Evolutionary conservation across 768 basidiomycete species (phyloP).

Genomic region (Boletus rubroflammeus): DNA sequence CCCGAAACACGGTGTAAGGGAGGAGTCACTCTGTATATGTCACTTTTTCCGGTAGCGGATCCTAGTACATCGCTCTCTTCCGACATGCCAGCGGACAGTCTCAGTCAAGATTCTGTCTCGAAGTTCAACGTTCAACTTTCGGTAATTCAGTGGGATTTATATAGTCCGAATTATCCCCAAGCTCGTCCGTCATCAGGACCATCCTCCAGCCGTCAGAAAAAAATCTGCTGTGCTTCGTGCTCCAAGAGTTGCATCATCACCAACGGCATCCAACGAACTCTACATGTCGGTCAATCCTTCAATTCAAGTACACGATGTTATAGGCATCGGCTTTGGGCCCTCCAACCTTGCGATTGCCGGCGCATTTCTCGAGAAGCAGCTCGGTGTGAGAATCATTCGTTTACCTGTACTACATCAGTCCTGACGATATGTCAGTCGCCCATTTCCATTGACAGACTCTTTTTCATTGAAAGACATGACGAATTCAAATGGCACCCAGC

Average conservation of each 20-base stretch:
- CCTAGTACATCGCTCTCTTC: background rate
- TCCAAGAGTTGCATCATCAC: background rate
- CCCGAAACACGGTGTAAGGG: background rate
- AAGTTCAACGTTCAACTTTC: background rate
- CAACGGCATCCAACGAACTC: background rate
- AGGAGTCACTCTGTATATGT: background rate
- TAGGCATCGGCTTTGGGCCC: slow-evolving; percentile 52
- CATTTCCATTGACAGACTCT: slow-evolving; percentile 28
- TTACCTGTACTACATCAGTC: background rate
- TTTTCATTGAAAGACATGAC: slow-evolving; percentile 48
- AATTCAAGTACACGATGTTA: slow-evolving; percentile 37
- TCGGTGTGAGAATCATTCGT: slow-evolving; percentile 6
- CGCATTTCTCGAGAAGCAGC: slow-evolving; percentile 42
- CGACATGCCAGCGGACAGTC: background rate
- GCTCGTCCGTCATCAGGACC: too few relatives aligned
- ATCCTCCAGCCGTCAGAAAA: background rate
- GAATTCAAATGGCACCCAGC: slow-evolving; percentile 54
- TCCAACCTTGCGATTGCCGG: slow-evolving; percentile 50
- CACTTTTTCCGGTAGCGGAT: background rate
- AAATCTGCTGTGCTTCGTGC: background rate
- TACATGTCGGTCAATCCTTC: slow-evolving; percentile 4
- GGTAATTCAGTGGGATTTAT: background rate
- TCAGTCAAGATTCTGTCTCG: background rate
- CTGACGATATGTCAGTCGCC: slow-evolving; percentile 8
- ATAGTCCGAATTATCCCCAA: background rate